A percentile compares a stretch with the other conserved stretches of the same genome.
Evolutionary conservation across 2,329 filamentous ascomycete genomes (phyloP).

Genomic region (Knufia petricola): DNA sequence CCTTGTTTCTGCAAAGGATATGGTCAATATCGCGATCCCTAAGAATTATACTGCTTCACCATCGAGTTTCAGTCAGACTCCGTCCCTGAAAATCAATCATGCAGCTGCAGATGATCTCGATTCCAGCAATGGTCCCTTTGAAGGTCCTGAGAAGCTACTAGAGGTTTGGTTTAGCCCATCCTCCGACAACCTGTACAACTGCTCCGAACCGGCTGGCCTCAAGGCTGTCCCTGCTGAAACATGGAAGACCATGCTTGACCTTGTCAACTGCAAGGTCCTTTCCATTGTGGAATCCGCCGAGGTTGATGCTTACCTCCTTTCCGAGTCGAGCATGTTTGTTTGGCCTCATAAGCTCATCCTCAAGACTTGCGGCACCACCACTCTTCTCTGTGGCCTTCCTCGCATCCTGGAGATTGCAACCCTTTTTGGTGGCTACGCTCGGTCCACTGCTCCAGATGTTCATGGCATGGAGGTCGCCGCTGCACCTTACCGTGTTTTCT

Average conservation of each 20-base stretch:
- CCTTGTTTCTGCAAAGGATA: slow-evolving; percentile 44
- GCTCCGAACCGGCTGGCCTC: slow-evolving; percentile 64
- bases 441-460: slow-evolving; percentile 57
- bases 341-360: slow-evolving; percentile 99
- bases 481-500: slow-evolving; percentile 91
- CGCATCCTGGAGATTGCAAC: slow-evolving; percentile 89
- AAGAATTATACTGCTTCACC: slow-evolving; percentile 74
- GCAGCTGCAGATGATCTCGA: slow-evolving; percentile 87
- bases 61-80: slow-evolving; percentile 65
- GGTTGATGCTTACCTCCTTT: slow-evolving; percentile 91
- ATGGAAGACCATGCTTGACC: slow-evolving; percentile 95
- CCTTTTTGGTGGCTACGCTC: slow-evolving; percentile 77
- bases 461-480: slow-evolving; percentile 65
- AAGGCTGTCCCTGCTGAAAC: slow-evolving; percentile 74
- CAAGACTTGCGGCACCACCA: slow-evolving; percentile 97
- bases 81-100: slow-evolving; percentile 92
- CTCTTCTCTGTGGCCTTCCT: slow-evolving; percentile 76
- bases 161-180: slow-evolving; percentile 96
- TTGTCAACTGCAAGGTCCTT: slow-evolving; percentile 97
- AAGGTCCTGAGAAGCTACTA: slow-evolving; percentile 94
- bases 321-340: slow-evolving; percentile 99
- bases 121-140: slow-evolving; percentile 91
- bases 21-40: slow-evolving; percentile 76
- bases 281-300: slow-evolving; percentile 88
- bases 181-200: slow-evolving; percentile 59